Evolutionary conservation across 305 asterid genomes (phyloP), one percentile per base, ranked within the genome.

Genomic region (Plantago lanceolata): DNA sequence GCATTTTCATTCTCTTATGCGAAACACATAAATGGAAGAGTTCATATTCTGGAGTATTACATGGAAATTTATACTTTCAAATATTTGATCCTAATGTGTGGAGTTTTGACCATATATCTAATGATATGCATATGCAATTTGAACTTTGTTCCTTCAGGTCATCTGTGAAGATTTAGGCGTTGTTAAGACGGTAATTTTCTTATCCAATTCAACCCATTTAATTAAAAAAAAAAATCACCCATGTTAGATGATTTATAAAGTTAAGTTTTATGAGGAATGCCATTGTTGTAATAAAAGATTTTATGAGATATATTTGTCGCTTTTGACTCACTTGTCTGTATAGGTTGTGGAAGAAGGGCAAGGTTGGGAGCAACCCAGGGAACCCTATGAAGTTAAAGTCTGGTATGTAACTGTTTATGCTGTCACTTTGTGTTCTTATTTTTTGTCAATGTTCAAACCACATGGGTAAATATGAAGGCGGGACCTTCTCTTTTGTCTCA

Each of bases 291-390:
- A n/a, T 59, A 52, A 66, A 68, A 8, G 45, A 3, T 12, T 12
- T 40, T 0, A 12, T 40, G 9, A 40, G 45, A 40, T 40, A 11
- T 11, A 33, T 9, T 11, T 1, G 45, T 48, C 48, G 33, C 14
- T 59, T 69, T 62, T 71, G 61, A 57, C 71, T 69, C 57, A 45
- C 71, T 73, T 70, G 50, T 57, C 69, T 60, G 19, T 72, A 71
- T 81, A 92, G 98, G 98, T 92, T 31, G 71, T 68, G 61, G 83
- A 79, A 72, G 96, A 92, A 64, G 97, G 95, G 58, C 88, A 84
- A 57, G 90, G 96, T 60, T 93, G 99, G 99, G 99, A 93, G 79
- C 84, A 88, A 63, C 96, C 97, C 37, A 86, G 99, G 76, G 97
- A 76, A 67, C 99, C 95, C 20, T 93, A 87, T 77, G 97, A 93